A percentile compares a stretch with the other conserved stretches of the same genome.
phyloP scores from a whole-genome alignment of 345 rosid genomes.

The Garcia nutans region DNA sequence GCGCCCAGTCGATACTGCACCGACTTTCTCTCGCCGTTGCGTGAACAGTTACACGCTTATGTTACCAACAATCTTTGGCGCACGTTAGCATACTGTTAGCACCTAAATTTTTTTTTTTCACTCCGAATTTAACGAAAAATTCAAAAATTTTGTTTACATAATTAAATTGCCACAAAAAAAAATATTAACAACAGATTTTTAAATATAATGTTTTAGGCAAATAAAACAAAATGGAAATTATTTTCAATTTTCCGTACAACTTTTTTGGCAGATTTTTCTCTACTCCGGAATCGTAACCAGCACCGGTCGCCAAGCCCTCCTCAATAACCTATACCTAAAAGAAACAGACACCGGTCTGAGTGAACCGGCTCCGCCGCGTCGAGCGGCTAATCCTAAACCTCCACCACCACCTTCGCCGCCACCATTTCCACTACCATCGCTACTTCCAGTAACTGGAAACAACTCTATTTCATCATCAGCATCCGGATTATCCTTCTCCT shows the following conservation, averaged over 20 bases:
- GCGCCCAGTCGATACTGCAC: too few relatives aligned
- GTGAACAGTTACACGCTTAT: too few relatives aligned
- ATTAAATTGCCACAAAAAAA: not conserved
- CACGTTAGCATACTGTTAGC: not conserved
- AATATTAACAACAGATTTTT: not conserved
- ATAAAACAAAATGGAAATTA: slow-evolving; percentile 4
- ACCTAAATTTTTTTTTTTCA: not conserved
- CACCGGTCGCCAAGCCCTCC: slow-evolving; percentile 87
- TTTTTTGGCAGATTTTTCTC: slow-evolving; percentile 5
- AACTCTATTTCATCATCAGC: slow-evolving; percentile 34
- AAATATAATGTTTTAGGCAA: not conserved
- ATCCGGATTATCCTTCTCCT: slow-evolving; percentile 10
- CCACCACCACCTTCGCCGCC: slow-evolving; percentile 22
- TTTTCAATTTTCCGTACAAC: slow-evolving; percentile 10
- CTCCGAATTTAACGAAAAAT: not conserved
- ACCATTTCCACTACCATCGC: slow-evolving; percentile 13
- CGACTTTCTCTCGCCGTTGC: too few relatives aligned
- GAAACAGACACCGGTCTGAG: slow-evolving; percentile 50
- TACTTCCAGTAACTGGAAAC: slow-evolving; percentile 25
- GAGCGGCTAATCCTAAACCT: slow-evolving; percentile 25
- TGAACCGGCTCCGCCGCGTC: slow-evolving; percentile 44
- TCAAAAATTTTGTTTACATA: not conserved
- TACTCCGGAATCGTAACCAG: slow-evolving; percentile 81
- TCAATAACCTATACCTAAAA: slow-evolving; percentile 59
- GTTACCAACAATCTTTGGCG: not conserved